Conservation (phyloP, 805 yeast genomes). For the Sugiyamaella americana region DNA sequence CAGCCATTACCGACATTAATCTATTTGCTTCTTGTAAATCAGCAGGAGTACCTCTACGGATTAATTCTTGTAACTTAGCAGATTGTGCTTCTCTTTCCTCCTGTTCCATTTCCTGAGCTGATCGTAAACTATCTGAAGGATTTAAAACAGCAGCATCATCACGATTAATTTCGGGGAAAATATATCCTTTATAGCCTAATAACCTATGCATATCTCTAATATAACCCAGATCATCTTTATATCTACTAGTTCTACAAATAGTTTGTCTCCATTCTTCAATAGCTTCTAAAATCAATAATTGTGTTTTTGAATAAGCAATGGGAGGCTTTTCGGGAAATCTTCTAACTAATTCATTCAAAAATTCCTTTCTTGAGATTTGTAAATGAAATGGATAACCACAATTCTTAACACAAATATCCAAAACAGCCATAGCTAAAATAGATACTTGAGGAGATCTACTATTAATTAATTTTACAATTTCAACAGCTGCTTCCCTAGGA, state of each 20-base stretch:
- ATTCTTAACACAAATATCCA: slow-evolving; percentile 91
- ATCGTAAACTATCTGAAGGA: slow-evolving; percentile 79
- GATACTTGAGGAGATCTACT: slow-evolving; percentile 79
- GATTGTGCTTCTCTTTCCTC: slow-evolving; percentile 91
- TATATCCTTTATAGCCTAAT: slow-evolving; percentile 81
- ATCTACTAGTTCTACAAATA: slow-evolving; percentile 79
- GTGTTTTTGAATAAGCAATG: slow-evolving; percentile 71
- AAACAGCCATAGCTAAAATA: slow-evolving; percentile 64
- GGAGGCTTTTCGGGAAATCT: slow-evolving; percentile 95
- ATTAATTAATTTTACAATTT: slow-evolving; percentile 76
- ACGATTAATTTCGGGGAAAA: slow-evolving; percentile 83
- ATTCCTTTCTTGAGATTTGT: slow-evolving; percentile 91
- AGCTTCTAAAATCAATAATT: slow-evolving; percentile 76
- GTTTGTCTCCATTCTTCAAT: slow-evolving; percentile 98
- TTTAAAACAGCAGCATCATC: slow-evolving; percentile 92
- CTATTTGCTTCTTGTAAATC: slow-evolving; percentile 95
- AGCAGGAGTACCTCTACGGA: slow-evolving; percentile 91
- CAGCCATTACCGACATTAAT: slow-evolving; percentile 97
- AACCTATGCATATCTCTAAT: slow-evolving; percentile 94
- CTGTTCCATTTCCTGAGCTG: slow-evolving; percentile 82
- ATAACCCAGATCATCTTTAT: slow-evolving; percentile 86
- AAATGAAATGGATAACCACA: slow-evolving; percentile 97
- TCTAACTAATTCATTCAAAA: slow-evolving; percentile 85
- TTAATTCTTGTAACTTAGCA: slow-evolving; percentile 91
- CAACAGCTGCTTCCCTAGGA: slow-evolving; percentile 88